These are phyloP conservation scores for Alternaria postmessia DNA, from an alignment of 2,329 filamentous ascomycete genomes.

Conservation along the genomic window DNA sequence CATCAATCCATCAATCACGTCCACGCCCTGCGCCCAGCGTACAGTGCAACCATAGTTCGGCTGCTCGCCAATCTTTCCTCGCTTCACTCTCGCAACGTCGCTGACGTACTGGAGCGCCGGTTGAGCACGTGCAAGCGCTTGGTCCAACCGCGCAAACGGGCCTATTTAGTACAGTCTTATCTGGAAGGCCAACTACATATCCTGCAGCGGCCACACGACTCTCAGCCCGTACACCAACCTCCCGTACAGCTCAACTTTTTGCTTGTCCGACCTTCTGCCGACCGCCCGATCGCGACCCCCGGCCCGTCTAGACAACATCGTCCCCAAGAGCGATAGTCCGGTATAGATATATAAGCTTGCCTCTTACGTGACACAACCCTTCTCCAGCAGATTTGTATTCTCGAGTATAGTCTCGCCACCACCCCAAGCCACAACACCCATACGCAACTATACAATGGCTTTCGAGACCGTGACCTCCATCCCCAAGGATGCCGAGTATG, in stretches of 20 bases:
- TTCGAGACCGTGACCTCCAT: constrained; percentile 66
- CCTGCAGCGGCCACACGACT: constrained; percentile 31
- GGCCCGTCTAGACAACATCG: constrained; percentile 5
- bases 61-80: neutral
- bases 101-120: constrained; percentile 2
- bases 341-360: constrained; percentile 15
- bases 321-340: constrained; percentile 5
- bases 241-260: constrained; percentile 7
- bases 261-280: constrained; percentile 19
- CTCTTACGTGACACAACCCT: constrained; percentile 1
- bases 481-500: constrained; percentile 69
- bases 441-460: constrained; percentile 33
- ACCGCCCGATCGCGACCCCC: constrained; percentile 10
- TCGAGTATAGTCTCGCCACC: constrained; percentile 7
- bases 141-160: constrained; percentile 34
- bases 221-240: constrained; percentile 13
- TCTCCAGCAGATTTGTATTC: constrained; percentile 1
- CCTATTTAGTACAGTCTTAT: constrained; percentile 37
- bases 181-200: constrained; percentile 39
- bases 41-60: neutral
- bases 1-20: neutral
- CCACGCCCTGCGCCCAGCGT: neutral
- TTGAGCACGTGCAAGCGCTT: constrained; percentile 32
- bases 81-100: neutral
- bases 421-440: constrained; percentile 6